Percentiles rank a stretch among this genome's conserved stretches.
These are phyloP conservation scores for Globisporangium alternatum DNA, from an alignment of 352 stramenopile species.

Conservation along the genomic window DNA sequence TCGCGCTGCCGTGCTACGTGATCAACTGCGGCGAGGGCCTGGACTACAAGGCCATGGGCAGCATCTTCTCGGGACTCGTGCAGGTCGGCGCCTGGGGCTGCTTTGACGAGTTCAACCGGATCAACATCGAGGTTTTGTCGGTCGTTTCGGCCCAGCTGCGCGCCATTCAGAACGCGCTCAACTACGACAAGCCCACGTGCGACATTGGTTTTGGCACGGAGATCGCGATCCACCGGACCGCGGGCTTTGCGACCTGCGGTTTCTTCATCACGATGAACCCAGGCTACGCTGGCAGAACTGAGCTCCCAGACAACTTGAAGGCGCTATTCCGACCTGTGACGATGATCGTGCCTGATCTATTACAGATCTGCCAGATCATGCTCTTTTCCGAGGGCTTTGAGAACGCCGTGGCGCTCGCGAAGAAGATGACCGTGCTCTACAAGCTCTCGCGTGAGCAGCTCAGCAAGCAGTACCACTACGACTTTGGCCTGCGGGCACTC, in stretches of 20 bases:
- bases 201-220: conserved; percentile 91
- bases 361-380: conserved; percentile 95
- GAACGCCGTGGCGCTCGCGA: conserved; percentile 83
- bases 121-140: conserved; percentile 86
- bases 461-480: conserved; percentile 95
- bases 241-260: conserved; percentile 90
- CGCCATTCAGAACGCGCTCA: conserved; percentile 92
- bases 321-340: conserved; percentile 91
- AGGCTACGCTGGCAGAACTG: conserved; percentile 89
- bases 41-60: conserved; percentile 92
- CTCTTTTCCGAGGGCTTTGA: conserved; percentile 93
- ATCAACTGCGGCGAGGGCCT: conserved; percentile 91
- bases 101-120: conserved; percentile 89
- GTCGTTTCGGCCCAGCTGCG: conserved; percentile 87
- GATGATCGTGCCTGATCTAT: conserved; percentile 92
- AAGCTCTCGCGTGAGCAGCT: conserved; percentile 94
- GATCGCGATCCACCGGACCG: conserved; percentile 90
- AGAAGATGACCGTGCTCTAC: conserved; percentile 96
- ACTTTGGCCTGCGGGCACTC: conserved; percentile 92
- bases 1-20: conserved; percentile 91
- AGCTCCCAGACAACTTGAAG: conserved; percentile 92
- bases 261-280: conserved; percentile 97
- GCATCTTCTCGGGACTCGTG: conserved; percentile 87
- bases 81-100: conserved; percentile 87
- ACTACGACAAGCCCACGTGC: conserved; percentile 89